Percentiles rank a stretch among this genome's conserved stretches.
Conservation (phyloP, 2,329 filamentous ascomycete species). For the Verticillium isaacii region DNA sequence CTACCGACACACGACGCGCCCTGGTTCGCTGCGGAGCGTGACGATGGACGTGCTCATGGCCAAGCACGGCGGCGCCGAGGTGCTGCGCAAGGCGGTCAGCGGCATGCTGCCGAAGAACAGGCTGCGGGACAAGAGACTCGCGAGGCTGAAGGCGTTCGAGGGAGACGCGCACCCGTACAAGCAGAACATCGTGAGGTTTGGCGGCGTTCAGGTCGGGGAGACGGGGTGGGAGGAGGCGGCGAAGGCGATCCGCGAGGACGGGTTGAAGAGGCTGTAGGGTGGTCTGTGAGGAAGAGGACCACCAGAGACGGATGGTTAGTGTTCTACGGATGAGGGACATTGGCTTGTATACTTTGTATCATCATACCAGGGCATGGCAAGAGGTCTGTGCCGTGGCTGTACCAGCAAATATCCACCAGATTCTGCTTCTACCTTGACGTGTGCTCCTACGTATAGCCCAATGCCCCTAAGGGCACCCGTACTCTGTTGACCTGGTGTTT, state of each 20-base stretch:
- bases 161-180: constrained; percentile 89
- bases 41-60: constrained; percentile 94
- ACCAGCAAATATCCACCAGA: background rate
- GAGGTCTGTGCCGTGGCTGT: background rate
- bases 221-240: constrained; percentile 49
- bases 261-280: constrained; percentile 42
- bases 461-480: too few relatives aligned
- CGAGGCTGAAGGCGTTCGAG: constrained; percentile 91
- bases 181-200: constrained; percentile 75
- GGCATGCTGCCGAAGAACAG: constrained; percentile 99
- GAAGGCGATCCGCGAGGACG: constrained; percentile 43
- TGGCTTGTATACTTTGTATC: constrained; percentile 14
- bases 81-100: constrained; percentile 84
- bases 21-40: constrained; percentile 79
- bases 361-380: background rate
- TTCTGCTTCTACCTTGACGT: background rate
- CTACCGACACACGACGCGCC: constrained; percentile 89
- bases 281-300: background rate
- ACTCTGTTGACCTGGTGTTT: too few relatives aligned
- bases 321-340: background rate
- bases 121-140: constrained; percentile 80
- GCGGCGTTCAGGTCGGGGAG: constrained; percentile 50
- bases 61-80: constrained; percentile 90
- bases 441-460: too few relatives aligned
- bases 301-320: background rate